phyloP scores from a whole-genome alignment of 257 asterid species.

The Capsicum pubescens region DNA sequence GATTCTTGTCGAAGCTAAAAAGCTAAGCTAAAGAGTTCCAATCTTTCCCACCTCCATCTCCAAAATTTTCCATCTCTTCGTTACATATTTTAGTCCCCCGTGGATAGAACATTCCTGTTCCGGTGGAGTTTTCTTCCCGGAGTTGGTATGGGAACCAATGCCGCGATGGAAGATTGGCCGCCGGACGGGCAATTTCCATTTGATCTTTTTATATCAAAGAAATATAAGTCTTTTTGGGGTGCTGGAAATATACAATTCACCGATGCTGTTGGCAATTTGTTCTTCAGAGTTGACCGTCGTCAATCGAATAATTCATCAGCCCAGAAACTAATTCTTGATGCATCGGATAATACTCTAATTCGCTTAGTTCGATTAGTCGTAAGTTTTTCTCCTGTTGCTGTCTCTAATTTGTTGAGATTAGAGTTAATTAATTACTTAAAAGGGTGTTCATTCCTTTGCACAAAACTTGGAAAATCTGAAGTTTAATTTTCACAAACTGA shows the following conservation, averaged over 20 bases:
- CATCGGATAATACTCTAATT: constrained; percentile 61
- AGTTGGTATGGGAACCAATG: constrained; percentile 37
- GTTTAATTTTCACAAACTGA: too few relatives aligned
- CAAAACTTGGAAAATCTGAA: too few relatives aligned
- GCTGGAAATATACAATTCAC: constrained; percentile 55
- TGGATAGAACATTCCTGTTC: too few relatives aligned
- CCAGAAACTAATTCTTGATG: constrained; percentile 60
- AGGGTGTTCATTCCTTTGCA: background rate
- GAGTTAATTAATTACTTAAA: background rate
- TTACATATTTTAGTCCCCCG: too few relatives aligned
- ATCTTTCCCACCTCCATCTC: too few relatives aligned
- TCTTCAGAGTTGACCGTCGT: constrained; percentile 55
- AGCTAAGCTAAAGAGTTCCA: too few relatives aligned
- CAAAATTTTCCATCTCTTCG: too few relatives aligned
- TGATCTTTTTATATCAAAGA: constrained; percentile 83
- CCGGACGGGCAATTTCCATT: constrained; percentile 52
- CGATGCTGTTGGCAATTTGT: constrained; percentile 66
- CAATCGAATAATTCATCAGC: constrained; percentile 35
- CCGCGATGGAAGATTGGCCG: constrained; percentile 34
- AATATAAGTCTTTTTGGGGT: constrained; percentile 40
- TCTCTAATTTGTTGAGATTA: background rate
- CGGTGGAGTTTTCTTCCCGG: too few relatives aligned
- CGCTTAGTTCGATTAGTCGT: constrained; percentile 56
- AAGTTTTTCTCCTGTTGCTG: constrained; percentile 30
- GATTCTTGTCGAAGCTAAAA: too few relatives aligned